These are phyloP conservation scores for Rhynchospora breviuscula DNA, from an alignment of 176 grass and related monocot species.

Conservation along the genomic window DNA sequence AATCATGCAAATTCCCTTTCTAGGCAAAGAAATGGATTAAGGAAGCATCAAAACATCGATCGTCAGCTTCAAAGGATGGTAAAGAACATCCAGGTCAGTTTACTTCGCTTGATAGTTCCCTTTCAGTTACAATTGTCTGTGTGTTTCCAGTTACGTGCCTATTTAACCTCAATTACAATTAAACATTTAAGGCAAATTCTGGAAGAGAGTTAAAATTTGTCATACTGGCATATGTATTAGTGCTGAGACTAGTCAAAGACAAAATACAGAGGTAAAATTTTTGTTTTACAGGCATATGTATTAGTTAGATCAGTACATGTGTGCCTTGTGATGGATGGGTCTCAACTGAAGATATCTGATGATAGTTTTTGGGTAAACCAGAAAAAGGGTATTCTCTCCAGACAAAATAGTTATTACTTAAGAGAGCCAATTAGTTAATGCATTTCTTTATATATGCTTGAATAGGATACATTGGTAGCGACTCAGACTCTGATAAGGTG, in stretches of 20 bases:
- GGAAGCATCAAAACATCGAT: slow-evolving; percentile 80
- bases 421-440: neutral
- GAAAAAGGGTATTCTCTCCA: neutral
- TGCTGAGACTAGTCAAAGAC: neutral
- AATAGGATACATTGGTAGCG: slow-evolving; percentile 90
- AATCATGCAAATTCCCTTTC: slow-evolving; percentile 9
- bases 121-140: neutral
- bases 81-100: slow-evolving; percentile 70
- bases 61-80: slow-evolving; percentile 71
- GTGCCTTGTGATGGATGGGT: neutral
- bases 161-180: neutral
- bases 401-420: neutral
- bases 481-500: slow-evolving; percentile 75
- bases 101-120: neutral
- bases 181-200: neutral
- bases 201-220: neutral
- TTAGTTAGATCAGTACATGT: neutral
- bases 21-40: slow-evolving; percentile 83
- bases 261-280: neutral
- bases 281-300: neutral
- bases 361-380: neutral
- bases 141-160: neutral
- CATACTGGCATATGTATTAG: neutral
- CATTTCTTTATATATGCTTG: slow-evolving; percentile 10
- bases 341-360: neutral